Evolutionary conservation across 2,329 filamentous ascomycete genomes (phyloP), one percentile per base, ranked within the genome.

Genomic region (Alternaria alternata): DNA sequence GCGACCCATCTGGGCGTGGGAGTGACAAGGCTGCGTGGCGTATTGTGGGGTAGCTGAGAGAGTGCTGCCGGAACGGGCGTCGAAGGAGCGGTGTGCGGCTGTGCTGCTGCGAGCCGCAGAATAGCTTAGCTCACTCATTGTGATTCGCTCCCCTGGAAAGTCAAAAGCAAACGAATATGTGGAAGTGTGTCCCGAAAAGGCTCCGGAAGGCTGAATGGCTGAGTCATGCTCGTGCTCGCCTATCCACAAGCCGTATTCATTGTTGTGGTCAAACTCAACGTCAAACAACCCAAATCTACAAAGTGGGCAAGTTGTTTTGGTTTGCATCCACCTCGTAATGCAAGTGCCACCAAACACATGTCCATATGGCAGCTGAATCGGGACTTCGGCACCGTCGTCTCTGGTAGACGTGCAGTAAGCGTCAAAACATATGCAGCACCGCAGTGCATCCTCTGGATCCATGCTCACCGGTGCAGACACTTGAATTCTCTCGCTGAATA

Each of bases 321-420:
- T 41, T 8, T 22, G 24, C 7, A 41, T 55, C 68, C 63, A 71
- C 18, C 32, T 62, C 14, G 44, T 16, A 20, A 68, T 62, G 51
- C 62, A 68, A 16, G 41, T 53, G 20, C 32, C 39, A n/a, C 66
- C 67, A 55, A 67, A 67, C 41, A 63, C 44, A 58, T 69, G 67
- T 9, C 64, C 53, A 53, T 59, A 68, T 14, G 39, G 32, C 18
- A 66, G 63, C 36, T 64, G 54, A 18, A 62, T 34, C 26, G 62
- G 61, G n/a, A 48, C 24, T 41, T 69, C 63, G 18, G 59, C 36
- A 49, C 49, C 52, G 7, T 52, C 24, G 18, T 43, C 43, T 44
- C 41, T 34, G 34, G 14, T 51, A 51, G 44, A 39, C 43, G 43
- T 46, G 34, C 36, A 49, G 56, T 65, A 67, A 8, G 57, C 24